A percentile compares a stretch with the other conserved stretches of the same genome.
Conservation (phyloP, 192 early-diverging fungal species). For the Paraglomus brasilianum region DNA sequence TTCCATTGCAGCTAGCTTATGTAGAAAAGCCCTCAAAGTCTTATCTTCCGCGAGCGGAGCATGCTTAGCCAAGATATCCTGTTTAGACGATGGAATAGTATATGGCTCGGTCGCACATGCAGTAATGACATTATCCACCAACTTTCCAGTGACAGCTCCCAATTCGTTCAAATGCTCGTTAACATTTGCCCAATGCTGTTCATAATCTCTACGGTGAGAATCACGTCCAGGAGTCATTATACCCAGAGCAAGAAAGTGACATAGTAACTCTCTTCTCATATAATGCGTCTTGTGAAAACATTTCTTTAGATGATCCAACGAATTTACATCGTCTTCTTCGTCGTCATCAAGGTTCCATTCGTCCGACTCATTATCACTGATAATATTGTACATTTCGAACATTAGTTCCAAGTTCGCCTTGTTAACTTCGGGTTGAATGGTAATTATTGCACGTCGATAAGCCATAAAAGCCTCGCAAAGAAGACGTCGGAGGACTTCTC, state of each 20-base stretch:
- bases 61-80: conserved; percentile 42
- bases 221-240: conserved; percentile 33
- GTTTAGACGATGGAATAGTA: conserved; percentile 1
- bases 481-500: conserved; percentile 43
- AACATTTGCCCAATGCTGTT: conserved; percentile 43
- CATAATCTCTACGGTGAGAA: conserved; percentile 38
- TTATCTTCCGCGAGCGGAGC: conserved; percentile 39
- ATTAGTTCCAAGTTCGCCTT: conserved; percentile 41
- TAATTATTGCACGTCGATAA: conserved; percentile 48
- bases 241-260: conserved; percentile 47
- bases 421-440: conserved; percentile 46
- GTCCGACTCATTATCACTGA: conserved; percentile 25
- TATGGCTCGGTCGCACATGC: conserved; percentile 45
- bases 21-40: conserved; percentile 42
- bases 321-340: conserved; percentile 32
- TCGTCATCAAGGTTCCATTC: conserved; percentile 25
- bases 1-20: conserved; percentile 46
- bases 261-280: conserved; percentile 56
- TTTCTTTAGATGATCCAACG: conserved; percentile 49
- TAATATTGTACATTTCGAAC: conserved; percentile 54
- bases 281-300: conserved; percentile 51
- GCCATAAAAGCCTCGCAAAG: conserved; percentile 45
- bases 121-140: conserved; percentile 43
- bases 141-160: conserved; percentile 35
- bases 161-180: conserved; percentile 38